phyloP scores from a whole-genome alignment of 2,329 filamentous ascomycete genomes.

The Colletotrichum cordylinicola region DNA sequence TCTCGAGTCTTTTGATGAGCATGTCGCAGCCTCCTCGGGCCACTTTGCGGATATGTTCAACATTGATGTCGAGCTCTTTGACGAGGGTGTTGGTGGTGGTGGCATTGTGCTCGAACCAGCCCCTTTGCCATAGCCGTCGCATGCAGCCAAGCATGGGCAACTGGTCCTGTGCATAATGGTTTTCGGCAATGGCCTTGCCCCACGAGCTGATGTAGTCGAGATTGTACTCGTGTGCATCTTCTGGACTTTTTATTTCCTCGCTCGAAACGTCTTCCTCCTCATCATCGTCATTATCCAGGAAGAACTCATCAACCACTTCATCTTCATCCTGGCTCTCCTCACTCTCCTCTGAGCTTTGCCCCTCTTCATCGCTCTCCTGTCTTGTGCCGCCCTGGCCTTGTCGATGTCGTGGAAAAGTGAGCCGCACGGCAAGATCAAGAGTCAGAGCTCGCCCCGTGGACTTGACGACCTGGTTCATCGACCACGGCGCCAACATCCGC shows the following conservation, averaged over 20 bases:
- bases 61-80: neutral
- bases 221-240: neutral
- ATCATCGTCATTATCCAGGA: neutral
- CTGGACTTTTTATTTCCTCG: neutral
- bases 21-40: neutral
- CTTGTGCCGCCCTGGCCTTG: neutral
- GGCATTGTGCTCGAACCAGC: neutral
- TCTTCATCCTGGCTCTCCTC: neutral
- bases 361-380: neutral
- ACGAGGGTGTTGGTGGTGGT: neutral
- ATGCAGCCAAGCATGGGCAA: conserved; percentile 1
- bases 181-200: neutral
- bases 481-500: neutral
- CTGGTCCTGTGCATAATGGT: neutral
- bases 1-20: neutral
- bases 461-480: conserved; percentile 2
- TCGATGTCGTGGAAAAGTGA: neutral
- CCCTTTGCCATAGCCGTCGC: neutral
- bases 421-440: neutral
- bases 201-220: neutral
- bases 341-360: neutral
- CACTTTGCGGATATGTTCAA: neutral
- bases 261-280: neutral
- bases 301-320: neutral
- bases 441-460: neutral